Base-by-base conservation (phyloP, 2,329 filamentous ascomycete genomes). In the Ceratocystiopsis sp. region DNA sequence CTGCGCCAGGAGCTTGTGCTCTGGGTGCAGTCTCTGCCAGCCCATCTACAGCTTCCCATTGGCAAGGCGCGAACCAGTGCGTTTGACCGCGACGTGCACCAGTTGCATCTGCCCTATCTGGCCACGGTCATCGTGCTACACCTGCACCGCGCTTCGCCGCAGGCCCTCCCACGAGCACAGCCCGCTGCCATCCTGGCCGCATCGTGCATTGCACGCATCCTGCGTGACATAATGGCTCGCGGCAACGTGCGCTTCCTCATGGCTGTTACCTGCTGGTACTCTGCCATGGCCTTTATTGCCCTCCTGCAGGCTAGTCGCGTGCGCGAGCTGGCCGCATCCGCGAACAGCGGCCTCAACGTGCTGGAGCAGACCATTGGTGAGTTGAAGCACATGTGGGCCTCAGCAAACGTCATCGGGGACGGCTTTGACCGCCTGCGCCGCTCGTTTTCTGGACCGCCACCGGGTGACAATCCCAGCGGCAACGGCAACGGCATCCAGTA, bases 241-340 rank as follows among this genome's bases (percentile, higher is more conserved):
- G 37, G 37, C 33, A 40, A 36, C 21, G 32, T 43, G 10, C 42
- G 42, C 15, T 43, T 36, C 32, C 42, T 43, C 37, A 39, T 40
- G 42, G 42, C 37, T 16, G 38, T 43, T 9, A 40, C 42, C 19
- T 39, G 42, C 37, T 43, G 42, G 42, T 43, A 40, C 37, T 36
- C 37, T 14, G 37, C 36, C 32, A 40, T 43, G 42, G 37, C 42
- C 10, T 40, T 43, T 32, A 32, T 36, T 2, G 42, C 42, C 1
- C 37, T 43, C 15, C 37, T 43, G 1, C 37, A 40, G n/a, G 42
- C 37, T 7, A 18, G 29, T 3, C 42, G 34, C 17, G 34, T 37
- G 16, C 42, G 36, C 11, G 37, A 40, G 37, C 42, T 43, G 9
- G 37, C 42, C 6, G 42, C 33, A n/a, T 37, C 35, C 17, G 42